Evolutionary conservation across 2,329 filamentous ascomycete genomes (phyloP).

Genomic region (Lasiodiplodia gonubiensis): DNA sequence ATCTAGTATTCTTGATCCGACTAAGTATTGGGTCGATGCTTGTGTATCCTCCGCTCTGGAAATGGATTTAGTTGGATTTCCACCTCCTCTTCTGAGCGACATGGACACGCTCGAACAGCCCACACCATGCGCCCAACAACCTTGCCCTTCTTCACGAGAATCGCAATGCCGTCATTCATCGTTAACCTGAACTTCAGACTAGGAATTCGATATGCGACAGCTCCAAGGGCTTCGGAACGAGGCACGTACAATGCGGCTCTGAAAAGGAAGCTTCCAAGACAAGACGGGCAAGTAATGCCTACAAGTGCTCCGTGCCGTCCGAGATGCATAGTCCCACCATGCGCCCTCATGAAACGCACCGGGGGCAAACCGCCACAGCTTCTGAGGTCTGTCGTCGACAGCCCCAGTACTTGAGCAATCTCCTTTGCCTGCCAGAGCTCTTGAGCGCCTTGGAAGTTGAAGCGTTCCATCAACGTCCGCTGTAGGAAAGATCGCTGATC

Average conservation of each 20-base stretch:
- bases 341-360: background rate
- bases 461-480: background rate
- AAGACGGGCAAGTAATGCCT: background rate
- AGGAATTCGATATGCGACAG: conserved; percentile 12
- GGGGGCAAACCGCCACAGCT: background rate
- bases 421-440: background rate
- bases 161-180: background rate
- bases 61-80: background rate
- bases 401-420: background rate
- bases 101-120: conserved; percentile 1
- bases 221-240: background rate
- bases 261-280: background rate
- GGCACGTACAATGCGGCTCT: background rate
- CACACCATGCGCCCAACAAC: conserved; percentile 10
- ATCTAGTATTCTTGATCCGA: too few species aligned
- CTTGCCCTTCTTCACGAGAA: background rate
- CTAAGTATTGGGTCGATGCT: background rate
- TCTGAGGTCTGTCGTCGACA: background rate
- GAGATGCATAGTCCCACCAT: conserved; percentile 1
- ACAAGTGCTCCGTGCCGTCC: background rate
- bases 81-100: background rate
- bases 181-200: background rate
- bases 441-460: conserved; percentile 33
- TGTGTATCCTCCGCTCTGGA: background rate
- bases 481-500: background rate